phyloP scores from a whole-genome alignment of 495 filamentous ascomycete species.

The Neurospora tetraspora region DNA sequence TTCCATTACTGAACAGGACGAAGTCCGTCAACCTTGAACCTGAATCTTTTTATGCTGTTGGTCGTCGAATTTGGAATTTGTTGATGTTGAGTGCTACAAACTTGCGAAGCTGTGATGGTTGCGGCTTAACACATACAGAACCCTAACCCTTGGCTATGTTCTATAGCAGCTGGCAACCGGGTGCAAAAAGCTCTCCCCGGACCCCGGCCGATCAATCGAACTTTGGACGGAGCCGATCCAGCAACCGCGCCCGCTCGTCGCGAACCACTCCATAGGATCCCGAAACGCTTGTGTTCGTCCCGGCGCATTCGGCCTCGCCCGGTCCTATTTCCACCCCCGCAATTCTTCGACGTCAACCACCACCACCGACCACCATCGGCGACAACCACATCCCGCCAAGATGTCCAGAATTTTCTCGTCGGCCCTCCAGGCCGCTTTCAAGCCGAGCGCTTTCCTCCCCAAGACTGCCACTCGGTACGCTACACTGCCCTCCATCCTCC shows the following conservation, averaged over 20 bases:
- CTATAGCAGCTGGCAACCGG: neutral
- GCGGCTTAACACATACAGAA: neutral
- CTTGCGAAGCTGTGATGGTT: neutral
- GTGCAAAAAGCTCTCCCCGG: neutral
- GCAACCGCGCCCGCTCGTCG: neutral
- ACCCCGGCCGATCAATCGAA: neutral
- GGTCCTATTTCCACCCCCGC: neutral
- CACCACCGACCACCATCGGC: neutral
- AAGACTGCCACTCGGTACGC: constrained; percentile 8
- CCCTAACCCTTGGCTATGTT: neutral
- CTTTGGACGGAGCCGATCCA: neutral
- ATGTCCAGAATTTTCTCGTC: constrained; percentile 1
- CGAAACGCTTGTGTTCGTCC: neutral
- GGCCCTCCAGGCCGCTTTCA: constrained; percentile 13
- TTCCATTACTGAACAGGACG: neutral
- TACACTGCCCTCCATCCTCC: neutral
- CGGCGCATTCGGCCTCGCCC: neutral
- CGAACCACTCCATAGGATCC: neutral
- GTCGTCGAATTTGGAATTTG: neutral
- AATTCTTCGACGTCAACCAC: neutral
- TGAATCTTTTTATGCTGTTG: neutral
- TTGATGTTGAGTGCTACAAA: neutral
- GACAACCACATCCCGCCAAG: neutral
- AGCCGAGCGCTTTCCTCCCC: constrained; percentile 4
- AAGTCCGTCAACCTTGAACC: neutral